Base-by-base conservation (phyloP, 2,329 filamentous ascomycete species). In the Bretziella fagacearum region DNA sequence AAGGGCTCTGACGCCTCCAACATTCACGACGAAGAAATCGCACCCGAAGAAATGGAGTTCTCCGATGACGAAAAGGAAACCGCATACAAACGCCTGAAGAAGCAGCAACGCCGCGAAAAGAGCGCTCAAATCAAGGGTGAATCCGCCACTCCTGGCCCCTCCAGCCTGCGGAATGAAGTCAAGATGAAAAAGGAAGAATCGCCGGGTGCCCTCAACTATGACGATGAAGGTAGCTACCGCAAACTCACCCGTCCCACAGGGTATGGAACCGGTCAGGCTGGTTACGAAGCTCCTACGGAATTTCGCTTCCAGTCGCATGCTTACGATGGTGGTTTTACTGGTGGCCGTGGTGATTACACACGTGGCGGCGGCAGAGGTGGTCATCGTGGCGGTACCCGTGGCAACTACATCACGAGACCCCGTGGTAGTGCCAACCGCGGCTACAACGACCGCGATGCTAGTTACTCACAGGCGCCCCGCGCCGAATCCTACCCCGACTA, bases 1-100 rank as follows among this genome's bases (percentile, higher is more conserved):
- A 96, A 93, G 64, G 85, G 86, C 51, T 91, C 85, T 7, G 91
- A 98, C 61, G 89, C 91, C 6, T 93, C 85, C 44, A 96, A 96
- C 59, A 71, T 94, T 47, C 82, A 94, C 61, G 91, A 96, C 55
- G 91, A 98, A 60, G 89, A 96, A 63, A 73, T 86, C 6, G 77
- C 66, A 13, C 80, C 82, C 26, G 84, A 93, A 30, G 89, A 96
- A 59, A 74, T 85, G 55, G 91, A 96, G 58, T 96, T 96, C 60
- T 95, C 89, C 0, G 91, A 98, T 55, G 91, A 98, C 56, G 91
- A 98, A 63, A 82, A 84, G 55, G 91, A 98, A 62, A 81, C 81
- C 6, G 84, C 86, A 55, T 77, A 85, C 59, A 93, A 81, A 64
- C 67, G 73, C 48, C 70, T 71, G 51, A 56, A 76, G 45, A 86